Evolutionary conservation across 805 yeast genomes (phyloP), one percentile per base, ranked within the genome.

Genomic region (Wickerhamiella shivajii): DNA sequence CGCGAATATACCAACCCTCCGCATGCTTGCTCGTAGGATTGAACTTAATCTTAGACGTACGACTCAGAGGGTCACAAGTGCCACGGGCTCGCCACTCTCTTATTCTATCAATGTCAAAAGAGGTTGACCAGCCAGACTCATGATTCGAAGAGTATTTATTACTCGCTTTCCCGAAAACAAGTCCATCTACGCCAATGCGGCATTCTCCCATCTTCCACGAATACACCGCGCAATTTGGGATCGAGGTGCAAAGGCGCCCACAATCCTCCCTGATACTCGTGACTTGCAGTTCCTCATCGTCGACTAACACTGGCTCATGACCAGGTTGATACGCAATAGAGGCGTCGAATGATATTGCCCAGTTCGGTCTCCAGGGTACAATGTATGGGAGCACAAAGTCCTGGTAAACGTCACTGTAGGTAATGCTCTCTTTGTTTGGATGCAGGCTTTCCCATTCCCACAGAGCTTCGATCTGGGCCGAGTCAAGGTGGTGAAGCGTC

Each of bases 41-140:
- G 29, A 34, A 43, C 13, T 10, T 14, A 2, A 22, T 33, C n/a
- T 36, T 30, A 13, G 16, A 26, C n/a, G 18, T 12, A 3, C 31
- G 17, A 3, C 15, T n/a, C 15, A 36, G 19, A 10, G 39, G 39
- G 18, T 36, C 39, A 23, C 27, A 32, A 12, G 34, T 24, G 9
- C 15, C 16, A 5, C 10, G 22, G 10, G 17, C 18, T 6, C 44
- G 29, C 23, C 35, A 37, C 11, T 33, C 40, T 7, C 49, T 36
- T 31, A 56, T 56, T 16, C 57, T 38, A 25, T 53, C 57, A 8
- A 50, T 31, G 43, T 42, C 44, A 51, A 50, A 56, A 3, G 51
- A 57, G 7, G 51, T 38, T 8, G 34, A 34, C 8, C 44, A 33
- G 6, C 29, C 29, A 13, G 23, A 29, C 8, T 37, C 35, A 6